These are phyloP conservation scores for Cunninghamia lanceolata DNA, from an alignment of 75 land plant species.

Conservation along the genomic window DNA sequence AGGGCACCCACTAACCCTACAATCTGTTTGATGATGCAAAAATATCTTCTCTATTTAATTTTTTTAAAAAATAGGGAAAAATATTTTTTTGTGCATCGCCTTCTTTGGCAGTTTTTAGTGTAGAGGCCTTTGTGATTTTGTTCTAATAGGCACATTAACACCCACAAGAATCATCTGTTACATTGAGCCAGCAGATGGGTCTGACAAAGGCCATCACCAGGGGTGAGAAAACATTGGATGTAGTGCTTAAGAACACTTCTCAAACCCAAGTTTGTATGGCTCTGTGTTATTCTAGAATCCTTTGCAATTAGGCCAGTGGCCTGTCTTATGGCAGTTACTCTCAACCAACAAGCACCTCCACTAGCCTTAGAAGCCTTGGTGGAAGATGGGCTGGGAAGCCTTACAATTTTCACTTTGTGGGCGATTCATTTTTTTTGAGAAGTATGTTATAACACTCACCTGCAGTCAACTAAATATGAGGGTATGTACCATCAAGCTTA, in stretches of 20 bases:
- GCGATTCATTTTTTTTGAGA: neutral
- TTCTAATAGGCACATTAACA: neutral
- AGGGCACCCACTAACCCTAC: neutral
- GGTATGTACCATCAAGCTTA: too few relatives aligned
- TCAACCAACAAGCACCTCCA: neutral
- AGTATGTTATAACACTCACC: neutral
- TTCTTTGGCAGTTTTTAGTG: neutral
- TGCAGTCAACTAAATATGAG: neutral
- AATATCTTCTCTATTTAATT: neutral
- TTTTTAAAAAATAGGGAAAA: neutral
- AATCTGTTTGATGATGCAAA: too few relatives aligned
- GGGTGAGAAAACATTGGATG: neutral
- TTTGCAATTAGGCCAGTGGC: neutral
- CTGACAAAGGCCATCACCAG: neutral
- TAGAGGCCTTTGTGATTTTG: neutral
- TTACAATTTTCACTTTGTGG: neutral
- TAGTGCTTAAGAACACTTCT: neutral
- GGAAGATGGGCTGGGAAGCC: neutral
- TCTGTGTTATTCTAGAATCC: neutral
- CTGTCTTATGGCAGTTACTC: neutral
- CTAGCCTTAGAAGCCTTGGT: neutral
- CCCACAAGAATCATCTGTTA: neutral
- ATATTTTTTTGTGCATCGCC: neutral
- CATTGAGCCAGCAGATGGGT: neutral
- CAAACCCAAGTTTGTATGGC: neutral